Conservation (phyloP, 441 rosid species). For the Aquilaria agallochum region DNA sequence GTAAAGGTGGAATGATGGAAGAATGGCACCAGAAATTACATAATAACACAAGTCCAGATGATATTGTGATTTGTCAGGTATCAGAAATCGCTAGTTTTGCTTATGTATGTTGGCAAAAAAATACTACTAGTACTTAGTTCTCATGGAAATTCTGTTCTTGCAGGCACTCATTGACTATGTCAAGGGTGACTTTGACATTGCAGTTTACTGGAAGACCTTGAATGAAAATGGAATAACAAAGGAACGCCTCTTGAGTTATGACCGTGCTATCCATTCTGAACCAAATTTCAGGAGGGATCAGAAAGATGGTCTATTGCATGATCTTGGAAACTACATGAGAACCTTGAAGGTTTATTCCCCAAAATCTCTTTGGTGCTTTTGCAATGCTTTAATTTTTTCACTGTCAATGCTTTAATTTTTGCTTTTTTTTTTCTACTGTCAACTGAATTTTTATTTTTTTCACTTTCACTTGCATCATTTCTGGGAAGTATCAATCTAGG, state of each 20-base stretch:
- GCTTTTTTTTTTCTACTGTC: background rate
- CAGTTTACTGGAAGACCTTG: slow-evolving; percentile 61
- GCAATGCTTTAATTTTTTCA: background rate
- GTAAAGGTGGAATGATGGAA: slow-evolving; percentile 78
- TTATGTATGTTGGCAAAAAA: slow-evolving; percentile 7
- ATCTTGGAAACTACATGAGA: slow-evolving; percentile 65
- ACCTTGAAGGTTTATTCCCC: slow-evolving; percentile 49
- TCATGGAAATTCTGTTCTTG: slow-evolving; percentile 17
- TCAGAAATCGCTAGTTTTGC: slow-evolving; percentile 12
- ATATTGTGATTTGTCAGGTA: slow-evolving; percentile 76
- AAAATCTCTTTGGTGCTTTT: background rate
- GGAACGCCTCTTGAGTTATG: slow-evolving; percentile 62
- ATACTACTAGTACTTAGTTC: slow-evolving; percentile 4
- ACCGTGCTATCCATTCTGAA: slow-evolving; percentile 42
- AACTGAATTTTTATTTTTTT: background rate
- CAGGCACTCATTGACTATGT: slow-evolving; percentile 67
- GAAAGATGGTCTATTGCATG: slow-evolving; percentile 58
- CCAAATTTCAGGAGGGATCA: slow-evolving; percentile 47
- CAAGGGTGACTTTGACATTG: slow-evolving; percentile 44
- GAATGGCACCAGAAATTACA: slow-evolving; percentile 87
- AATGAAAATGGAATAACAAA: slow-evolving; percentile 54
- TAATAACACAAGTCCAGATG: slow-evolving; percentile 71
- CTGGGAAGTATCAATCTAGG: background rate
- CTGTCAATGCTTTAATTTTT: background rate
- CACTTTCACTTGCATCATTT: background rate